Percentiles rank a stretch among this genome's conserved stretches.
phyloP scores from a whole-genome alignment of 495 filamentous ascomycete genomes.

The Opeltia flavorubescens region DNA sequence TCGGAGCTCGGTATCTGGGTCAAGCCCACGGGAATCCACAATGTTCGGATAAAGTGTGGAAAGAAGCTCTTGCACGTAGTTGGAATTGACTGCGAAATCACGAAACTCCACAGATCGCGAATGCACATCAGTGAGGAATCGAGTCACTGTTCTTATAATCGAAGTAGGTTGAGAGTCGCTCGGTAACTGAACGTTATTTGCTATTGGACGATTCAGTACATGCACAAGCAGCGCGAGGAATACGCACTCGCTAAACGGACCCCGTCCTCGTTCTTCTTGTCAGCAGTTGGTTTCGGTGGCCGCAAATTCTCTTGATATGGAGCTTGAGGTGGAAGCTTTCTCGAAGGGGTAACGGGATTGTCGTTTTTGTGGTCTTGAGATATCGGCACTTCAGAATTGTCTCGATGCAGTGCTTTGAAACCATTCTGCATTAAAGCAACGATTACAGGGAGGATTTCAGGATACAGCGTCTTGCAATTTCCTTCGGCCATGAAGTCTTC shows the following conservation, averaged over 20 bases:
- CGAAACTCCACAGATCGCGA: slow-evolving; percentile 56
- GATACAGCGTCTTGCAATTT: slow-evolving; percentile 50
- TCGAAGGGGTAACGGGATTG: neutral
- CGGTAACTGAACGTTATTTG: neutral
- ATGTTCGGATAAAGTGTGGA: slow-evolving; percentile 70
- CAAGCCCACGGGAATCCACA: slow-evolving; percentile 69
- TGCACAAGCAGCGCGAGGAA: too few relatives aligned
- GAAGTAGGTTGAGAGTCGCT: slow-evolving; percentile 18
- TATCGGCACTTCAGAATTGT: slow-evolving; percentile 40
- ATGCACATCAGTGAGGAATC: slow-evolving; percentile 69
- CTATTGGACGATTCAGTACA: too few relatives aligned
- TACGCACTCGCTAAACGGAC: too few relatives aligned
- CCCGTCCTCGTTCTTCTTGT: neutral
- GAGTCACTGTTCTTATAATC: slow-evolving; percentile 57
- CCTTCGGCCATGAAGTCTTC: slow-evolving; percentile 47
- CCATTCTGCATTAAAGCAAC: slow-evolving; percentile 80
- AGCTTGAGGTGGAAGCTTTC: neutral
- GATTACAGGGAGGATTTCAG: slow-evolving; percentile 69
- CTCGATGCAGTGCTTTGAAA: slow-evolving; percentile 47
- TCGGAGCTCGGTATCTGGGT: slow-evolving; percentile 68
- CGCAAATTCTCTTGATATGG: neutral
- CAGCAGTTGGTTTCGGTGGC: neutral
- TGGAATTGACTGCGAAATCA: slow-evolving; percentile 63
- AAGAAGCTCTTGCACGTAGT: slow-evolving; percentile 65
- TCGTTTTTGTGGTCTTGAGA: slow-evolving; percentile 12